Conservation (phyloP, 2,329 filamentous ascomycete species). For the Hypoxylon sp. region DNA sequence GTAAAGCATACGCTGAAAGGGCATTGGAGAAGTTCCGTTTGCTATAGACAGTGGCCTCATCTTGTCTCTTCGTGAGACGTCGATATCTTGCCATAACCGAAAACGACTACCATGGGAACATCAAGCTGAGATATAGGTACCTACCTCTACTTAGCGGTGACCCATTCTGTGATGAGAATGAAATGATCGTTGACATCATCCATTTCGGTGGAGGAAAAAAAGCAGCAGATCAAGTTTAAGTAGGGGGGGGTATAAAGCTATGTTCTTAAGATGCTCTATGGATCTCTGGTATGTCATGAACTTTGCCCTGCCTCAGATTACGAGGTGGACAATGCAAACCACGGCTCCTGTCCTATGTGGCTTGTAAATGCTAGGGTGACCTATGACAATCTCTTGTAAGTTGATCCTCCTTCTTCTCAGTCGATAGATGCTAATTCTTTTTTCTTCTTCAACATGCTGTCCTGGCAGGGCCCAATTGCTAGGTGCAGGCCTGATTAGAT, state of each 20-base stretch:
- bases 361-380: constrained; percentile 40
- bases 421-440: constrained; percentile 27
- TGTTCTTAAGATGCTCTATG: constrained; percentile 46
- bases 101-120: background rate
- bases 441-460: constrained; percentile 35
- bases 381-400: constrained; percentile 43
- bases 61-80: background rate
- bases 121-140: background rate
- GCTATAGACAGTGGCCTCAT: background rate
- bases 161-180: no score
- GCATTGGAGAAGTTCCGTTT: background rate
- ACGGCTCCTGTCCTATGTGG: constrained; percentile 39
- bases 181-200: background rate
- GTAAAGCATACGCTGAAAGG: background rate
- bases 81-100: background rate
- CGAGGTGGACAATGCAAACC: constrained; percentile 35
- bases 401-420: constrained; percentile 25
- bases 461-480: constrained; percentile 16
- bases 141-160: no score
- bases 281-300: constrained; percentile 44
- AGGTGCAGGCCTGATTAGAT: constrained; percentile 37
- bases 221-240: background rate
- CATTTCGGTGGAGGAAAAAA: background rate
- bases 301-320: constrained; percentile 27
- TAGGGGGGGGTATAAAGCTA: constrained; percentile 39